Evolutionary conservation across 1,139 yeast genomes (phyloP).

Genomic region (Chernovozyma sophiae-reginae): DNA sequence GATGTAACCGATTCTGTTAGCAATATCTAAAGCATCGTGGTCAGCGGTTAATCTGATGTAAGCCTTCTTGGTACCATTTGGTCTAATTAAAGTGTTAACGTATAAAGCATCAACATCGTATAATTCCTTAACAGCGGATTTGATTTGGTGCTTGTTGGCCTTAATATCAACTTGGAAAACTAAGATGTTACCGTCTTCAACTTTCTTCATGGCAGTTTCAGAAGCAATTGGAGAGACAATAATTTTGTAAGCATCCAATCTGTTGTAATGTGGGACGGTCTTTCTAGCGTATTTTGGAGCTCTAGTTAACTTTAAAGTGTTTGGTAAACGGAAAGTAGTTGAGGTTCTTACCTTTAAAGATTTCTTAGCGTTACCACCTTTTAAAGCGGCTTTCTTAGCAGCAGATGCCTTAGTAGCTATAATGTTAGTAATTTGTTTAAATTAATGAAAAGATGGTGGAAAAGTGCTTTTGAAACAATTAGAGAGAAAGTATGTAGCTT

Average conservation of each 20-base stretch:
- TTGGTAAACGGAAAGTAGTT: conserved; percentile 96
- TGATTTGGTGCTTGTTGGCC: conserved; percentile 98
- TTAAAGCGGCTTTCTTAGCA: conserved; percentile 98
- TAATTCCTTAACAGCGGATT: conserved; percentile 96
- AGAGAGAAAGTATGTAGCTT: too few species aligned
- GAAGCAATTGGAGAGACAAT: conserved; percentile 94
- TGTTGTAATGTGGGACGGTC: conserved; percentile 95
- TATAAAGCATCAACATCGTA: conserved; percentile 92
- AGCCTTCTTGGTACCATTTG: conserved; percentile 99
- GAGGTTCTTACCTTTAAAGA: conserved; percentile 90
- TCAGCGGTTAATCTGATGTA: conserved; percentile 98
- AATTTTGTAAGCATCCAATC: conserved; percentile 95
- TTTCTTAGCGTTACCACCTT: conserved; percentile 94
- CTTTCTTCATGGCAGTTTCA: conserved; percentile 99
- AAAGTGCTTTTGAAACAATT: too few species aligned
- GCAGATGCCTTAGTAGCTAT: conserved; percentile 76
- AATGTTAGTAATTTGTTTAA: conserved; percentile 20
- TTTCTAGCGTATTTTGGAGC: conserved; percentile 93
- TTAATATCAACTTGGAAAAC: conserved; percentile 97
- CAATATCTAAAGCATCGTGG: conserved; percentile 99
- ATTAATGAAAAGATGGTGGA: not conserved
- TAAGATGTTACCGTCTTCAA: conserved; percentile 98
- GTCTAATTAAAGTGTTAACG: conserved; percentile 96
- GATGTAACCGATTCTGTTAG: conserved; percentile 99
- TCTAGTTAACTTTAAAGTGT: conserved; percentile 92